Base-by-base conservation (phyloP, 495 filamentous ascomycete genomes). In the Trichoderma gamsii region DNA sequence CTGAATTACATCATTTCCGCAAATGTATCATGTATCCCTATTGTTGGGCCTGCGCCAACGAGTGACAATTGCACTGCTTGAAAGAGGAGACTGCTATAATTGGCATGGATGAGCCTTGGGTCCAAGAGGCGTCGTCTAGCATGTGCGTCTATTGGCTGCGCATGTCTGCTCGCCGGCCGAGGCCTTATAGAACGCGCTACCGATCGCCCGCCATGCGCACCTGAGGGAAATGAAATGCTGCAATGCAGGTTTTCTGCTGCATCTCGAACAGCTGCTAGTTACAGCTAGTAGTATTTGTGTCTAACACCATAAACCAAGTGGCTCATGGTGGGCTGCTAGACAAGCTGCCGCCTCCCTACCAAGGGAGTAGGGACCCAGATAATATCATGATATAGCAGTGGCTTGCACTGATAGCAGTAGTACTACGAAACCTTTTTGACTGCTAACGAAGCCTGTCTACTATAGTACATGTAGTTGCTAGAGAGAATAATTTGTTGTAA, bases 191-290 rank as follows among this genome's bases (percentile, higher is more conserved):
- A 61, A 5, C n/a, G 13, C 56, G 56, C 56, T 61, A 61, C 27
- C 32, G 56, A 61, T 61, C 56, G 56, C 23, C 56, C 56, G 56
- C 56, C 27, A 61, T 61, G 56, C 56, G 27, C 23, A 25, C 16
- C 16, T 61, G 56, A 61, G 56, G 56, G 56, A 61, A 61, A 61
- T 61, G 56, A 61, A 61, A n/a, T 21, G 56, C n/a, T 52, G 49
- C 49, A 38, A 38, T 52, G 49, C 49, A 52, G 18, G 49, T 52
- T 23, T 9, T 52, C 21, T 52, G 49, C 49, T n/a, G 49, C 49
- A 52, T 52, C n/a, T 52, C n/a, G 49, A 6, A 38, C 35, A 38
- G 35, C 35, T 38, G 35, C 35, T 38, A 38, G 35, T 38, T 38
- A 38, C 35, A 38, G 35, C 35, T 38, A 38, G 35, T 38, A 38